phyloP scores from a whole-genome alignment of 768 basidiomycete genomes.

The Hypholoma sublateritium region DNA sequence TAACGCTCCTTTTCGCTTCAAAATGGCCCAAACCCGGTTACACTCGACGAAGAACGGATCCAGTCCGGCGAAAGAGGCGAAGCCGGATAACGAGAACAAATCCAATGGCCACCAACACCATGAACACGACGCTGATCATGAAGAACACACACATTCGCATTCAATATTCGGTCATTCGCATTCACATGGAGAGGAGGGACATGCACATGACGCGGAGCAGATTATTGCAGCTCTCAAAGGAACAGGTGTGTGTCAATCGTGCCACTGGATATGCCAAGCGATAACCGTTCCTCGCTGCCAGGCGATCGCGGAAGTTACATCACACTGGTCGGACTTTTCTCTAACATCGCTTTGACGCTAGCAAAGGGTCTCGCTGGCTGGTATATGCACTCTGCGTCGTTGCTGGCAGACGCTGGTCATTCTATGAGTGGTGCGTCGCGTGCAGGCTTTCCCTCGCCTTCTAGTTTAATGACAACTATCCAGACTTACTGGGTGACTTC shows the following conservation, averaged over 20 bases:
- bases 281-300: conserved; percentile 24
- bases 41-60: conserved; percentile 23
- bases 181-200: conserved; percentile 58
- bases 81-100: not conserved
- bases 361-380: conserved; percentile 89
- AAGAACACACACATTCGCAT: conserved; percentile 53
- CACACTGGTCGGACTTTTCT: conserved; percentile 79
- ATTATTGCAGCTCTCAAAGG: conserved; percentile 70
- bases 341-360: conserved; percentile 80
- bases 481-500: conserved; percentile 87
- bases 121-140: conserved; percentile 33
- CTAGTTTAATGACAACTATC: not conserved
- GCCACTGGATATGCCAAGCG: not conserved
- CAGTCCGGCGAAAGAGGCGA: no score
- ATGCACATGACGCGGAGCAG: conserved; percentile 61
- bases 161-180: conserved; percentile 67
- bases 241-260: conserved; percentile 43
- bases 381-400: conserved; percentile 85
- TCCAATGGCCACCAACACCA: conserved; percentile 22
- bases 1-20: conserved; percentile 3
- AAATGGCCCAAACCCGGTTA: conserved; percentile 19
- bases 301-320: conserved; percentile 83
- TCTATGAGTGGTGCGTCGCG: conserved; percentile 72
- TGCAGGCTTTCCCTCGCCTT: not conserved
- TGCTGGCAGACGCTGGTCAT: conserved; percentile 94